Evolutionary conservation across 73 alveolate genomes (phyloP), one percentile per base, ranked within the genome.

Genomic region (Paramecium biaurelia): DNA sequence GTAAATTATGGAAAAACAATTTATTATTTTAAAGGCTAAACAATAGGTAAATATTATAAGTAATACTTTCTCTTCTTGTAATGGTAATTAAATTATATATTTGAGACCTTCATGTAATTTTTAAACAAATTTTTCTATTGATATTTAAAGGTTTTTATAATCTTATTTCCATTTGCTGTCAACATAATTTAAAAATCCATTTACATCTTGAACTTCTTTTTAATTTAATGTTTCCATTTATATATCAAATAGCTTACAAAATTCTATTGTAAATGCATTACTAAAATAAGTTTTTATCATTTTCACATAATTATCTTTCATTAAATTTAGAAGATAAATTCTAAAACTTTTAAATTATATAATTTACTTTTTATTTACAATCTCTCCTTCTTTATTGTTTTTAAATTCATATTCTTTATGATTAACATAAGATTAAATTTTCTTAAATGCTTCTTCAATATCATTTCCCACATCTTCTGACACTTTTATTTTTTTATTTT

Each of bases 121-220:
- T 20, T 23, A 41, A 10, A 79, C 74, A 20, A 79, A 79, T 79
- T 47, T 79, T 79, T 79, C 90, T 21, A 79, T 79, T 7, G 90
- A 41, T 14, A 12, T 21, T 10, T 45, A 23, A 9, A 79, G 47
- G 30, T 79, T 41, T 24, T 47, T 42, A 47, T 79, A 79, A 45
- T 79, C 90, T 79, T 79, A 24, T 45, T 79, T 79, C 90, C 90
- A 79, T 79, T 79, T 79, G 18, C 53, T 24, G 47, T 79, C 76
- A 0, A 79, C 90, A 79, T 79, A 79, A 47, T 79, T 76, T 24
- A 79, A 47, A 79, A 79, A 79, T 42, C 90, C 90, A 41, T 41
- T 47, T 10, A 24, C 74, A 79, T 79, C 90, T 45, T 79, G 24
- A 26, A 79, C 90, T 24, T 79, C 90, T 23, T 47, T 79, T 6